Evolutionary conservation across 176 grass and related monocot species (phyloP), one percentile per base, ranked within the genome.

Genomic region (Chrysopogon serrulatus): DNA sequence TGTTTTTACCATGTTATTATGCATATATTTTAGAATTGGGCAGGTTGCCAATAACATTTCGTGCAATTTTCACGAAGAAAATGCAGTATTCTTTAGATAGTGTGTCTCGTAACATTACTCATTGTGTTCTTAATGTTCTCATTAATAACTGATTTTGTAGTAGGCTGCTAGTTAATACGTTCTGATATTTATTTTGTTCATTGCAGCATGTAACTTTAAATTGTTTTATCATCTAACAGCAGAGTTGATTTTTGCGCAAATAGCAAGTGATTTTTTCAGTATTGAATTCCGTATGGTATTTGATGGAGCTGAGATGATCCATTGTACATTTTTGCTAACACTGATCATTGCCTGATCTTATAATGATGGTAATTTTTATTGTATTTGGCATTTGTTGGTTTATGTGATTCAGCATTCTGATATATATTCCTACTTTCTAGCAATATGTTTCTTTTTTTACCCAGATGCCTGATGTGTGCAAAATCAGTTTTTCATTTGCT

Each of bases 401-500:
- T 40, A 14, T 82, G 49, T 26, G 41, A 49, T 69, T 17, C 64
- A 71, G 3, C 16, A 71, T 62, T 71, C 64, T 77, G 51, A 34
- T 16, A 10, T 57, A 24, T 35, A 33, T 59, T 60, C 37, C 6
- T 31, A 76, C 63, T 40, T 63, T 17, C 70, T 34, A 48, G 28
- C 28, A 60, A 45, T 45, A 61, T 60, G 4, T 64, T 85, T 59
- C 21, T 45, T 74, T 17, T 17, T 63, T 88, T 80, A 74, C 65
- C 14, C 12, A 40, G 61, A 85, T 15, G 26, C 24, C 47, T 88
- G 67, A 31, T 82, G 13, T 32, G 39, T 76, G 68, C 27, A 39
- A 9, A 24, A 23, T 48, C 5, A 32, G 8, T 48, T 53, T 79
- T 76, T 74, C 23, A 80, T 19, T 84, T 48, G 61, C 61, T 79